Base-by-base conservation (phyloP, 179 eudicot species). In the Camellia oleifera region DNA sequence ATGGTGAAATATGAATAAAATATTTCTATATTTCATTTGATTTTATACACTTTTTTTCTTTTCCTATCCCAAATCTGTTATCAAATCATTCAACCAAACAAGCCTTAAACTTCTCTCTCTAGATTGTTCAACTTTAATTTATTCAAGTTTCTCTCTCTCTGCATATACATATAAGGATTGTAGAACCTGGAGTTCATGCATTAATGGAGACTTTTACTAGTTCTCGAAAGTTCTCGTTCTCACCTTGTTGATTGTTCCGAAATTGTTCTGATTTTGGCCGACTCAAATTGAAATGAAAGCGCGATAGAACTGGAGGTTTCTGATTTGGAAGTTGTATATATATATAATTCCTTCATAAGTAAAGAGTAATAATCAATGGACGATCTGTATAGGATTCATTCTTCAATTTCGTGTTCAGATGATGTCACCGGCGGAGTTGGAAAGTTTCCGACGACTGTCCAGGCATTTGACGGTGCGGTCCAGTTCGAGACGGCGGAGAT, bases 331-430 rank as follows among this genome's bases (percentile, higher is more conserved):
- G 60, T 56, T 56, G 2, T 56, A 48, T 3, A 11, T 10, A 13
- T 56, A 56, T 13, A 9, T 13, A 56, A 11, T 3, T 48, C 52
- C 52, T 48, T 7, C 7, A 7, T 48, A 48, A 48, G 6, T 48
- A 4, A 4, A 7, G 52, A 32, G 40, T 0, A 32, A 13, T 57
- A 10, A 17, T 18, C 48, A 4, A 82, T 81, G 84, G 81, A 82
- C 17, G 81, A 82, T n/a, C 64, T 78, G 23, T 82, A 77, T 69
- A 46, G 78, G 3, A 2, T 77, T 26, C 69, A 75, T 80, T 74
- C 78, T 12, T 80, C 83, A 14, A 60, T 82, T 71, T 40, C 73
- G 20, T 69, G 66, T 15, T 52, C 77, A 1, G 54, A 69, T 0
- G 54, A 69, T 69, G 5, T 69, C 3, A 6, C 73, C 53, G 73